A percentile compares a stretch with the other conserved stretches of the same genome.
Conservation (phyloP, 2,329 filamentous ascomycete species). For the Botrytis aclada region DNA sequence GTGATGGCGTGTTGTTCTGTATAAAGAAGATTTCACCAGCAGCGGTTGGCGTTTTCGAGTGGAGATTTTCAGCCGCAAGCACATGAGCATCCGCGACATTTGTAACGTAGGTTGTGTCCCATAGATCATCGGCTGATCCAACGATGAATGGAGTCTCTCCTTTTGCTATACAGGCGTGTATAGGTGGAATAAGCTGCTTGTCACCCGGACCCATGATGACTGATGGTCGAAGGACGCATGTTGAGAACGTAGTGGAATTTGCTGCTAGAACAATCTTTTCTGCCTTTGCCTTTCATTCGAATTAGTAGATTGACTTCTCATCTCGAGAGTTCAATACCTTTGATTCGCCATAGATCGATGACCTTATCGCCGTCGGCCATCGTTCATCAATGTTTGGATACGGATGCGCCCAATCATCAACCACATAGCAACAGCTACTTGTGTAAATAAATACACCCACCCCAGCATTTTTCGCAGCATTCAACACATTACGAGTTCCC, state of each 20-base stretch:
- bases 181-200: constrained; percentile 2
- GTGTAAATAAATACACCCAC: constrained; percentile 2
- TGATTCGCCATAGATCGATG: constrained; percentile 12
- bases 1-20: constrained; percentile 12
- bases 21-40: constrained; percentile 9
- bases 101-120: constrained; percentile 14
- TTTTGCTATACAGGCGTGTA: constrained; percentile 16
- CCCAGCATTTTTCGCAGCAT: background rate
- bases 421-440: constrained; percentile 14
- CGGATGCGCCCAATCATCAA: constrained; percentile 9
- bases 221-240: constrained; percentile 14
- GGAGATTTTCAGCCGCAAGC: constrained; percentile 11
- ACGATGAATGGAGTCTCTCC: background rate
- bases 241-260: background rate
- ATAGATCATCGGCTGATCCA: constrained; percentile 4
- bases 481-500: constrained; percentile 2
- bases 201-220: constrained; percentile 15
- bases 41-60: background rate
- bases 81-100: constrained; percentile 17
- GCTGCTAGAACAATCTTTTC: background rate
- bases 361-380: background rate
- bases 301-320: background rate
- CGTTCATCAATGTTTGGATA: constrained; percentile 13
- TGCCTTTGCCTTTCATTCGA: background rate
- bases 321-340: background rate